Percentiles rank a stretch among this genome's conserved stretches.
phyloP scores from a whole-genome alignment of 2,329 filamentous ascomycete genomes.

The Apiospora phragmitis region DNA sequence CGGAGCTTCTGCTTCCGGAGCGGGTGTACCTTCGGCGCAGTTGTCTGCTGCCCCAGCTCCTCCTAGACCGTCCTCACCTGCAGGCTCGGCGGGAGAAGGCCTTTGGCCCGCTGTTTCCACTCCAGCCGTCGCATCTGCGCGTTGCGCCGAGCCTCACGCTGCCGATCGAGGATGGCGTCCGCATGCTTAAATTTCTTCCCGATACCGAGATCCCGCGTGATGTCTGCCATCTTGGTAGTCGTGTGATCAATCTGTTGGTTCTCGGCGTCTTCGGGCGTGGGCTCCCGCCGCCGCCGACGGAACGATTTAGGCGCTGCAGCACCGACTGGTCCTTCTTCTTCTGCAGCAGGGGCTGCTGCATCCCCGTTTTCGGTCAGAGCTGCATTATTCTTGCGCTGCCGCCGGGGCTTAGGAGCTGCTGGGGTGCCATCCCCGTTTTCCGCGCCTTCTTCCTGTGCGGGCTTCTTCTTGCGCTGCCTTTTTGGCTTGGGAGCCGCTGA shows the following conservation, averaged over 20 bases:
- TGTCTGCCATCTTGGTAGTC: conserved; percentile 69
- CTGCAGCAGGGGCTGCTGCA: conserved; percentile 20
- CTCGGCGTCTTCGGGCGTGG: conserved; percentile 65
- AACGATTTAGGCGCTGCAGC: conserved; percentile 22
- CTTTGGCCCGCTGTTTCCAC: conserved; percentile 34
- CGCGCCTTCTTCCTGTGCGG: conserved; percentile 2
- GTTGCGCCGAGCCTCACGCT: conserved; percentile 44
- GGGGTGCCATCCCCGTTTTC: not conserved
- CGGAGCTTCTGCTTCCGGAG: conserved; percentile 21
- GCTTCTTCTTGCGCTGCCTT: conserved; percentile 27
- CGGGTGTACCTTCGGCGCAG: conserved; percentile 22
- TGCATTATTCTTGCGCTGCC: conserved; percentile 26
- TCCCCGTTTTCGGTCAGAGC: conserved; percentile 17
- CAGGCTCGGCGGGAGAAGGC: conserved; percentile 21
- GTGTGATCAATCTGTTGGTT: conserved; percentile 63
- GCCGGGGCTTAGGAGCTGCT: conserved; percentile 32
- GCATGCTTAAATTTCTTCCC: conserved; percentile 77
- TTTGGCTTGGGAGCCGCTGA: conserved; percentile 31
- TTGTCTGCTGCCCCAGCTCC: conserved; percentile 22
- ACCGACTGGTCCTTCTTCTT: conserved; percentile 22
- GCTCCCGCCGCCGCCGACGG: conserved; percentile 42
- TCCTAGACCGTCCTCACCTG: conserved; percentile 17
- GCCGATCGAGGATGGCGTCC: conserved; percentile 68
- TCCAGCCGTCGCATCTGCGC: conserved; percentile 41
- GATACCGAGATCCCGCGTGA: conserved; percentile 68